Evolutionary conservation across 73 alveolate species (phyloP).

Genomic region (Tetrahymena elliotti): DNA sequence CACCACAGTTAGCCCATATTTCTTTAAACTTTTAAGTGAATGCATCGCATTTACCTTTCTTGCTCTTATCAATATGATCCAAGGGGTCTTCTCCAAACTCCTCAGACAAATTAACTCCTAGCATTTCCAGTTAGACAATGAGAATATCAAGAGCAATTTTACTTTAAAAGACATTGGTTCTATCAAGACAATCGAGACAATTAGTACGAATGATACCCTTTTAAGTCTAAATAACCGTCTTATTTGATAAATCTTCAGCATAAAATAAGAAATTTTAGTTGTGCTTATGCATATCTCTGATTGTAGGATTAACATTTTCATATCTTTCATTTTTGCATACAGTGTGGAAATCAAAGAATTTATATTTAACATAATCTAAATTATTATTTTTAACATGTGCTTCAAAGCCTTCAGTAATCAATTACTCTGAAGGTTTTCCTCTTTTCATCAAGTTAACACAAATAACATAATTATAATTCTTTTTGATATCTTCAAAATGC

Average conservation of each 20-base stretch:
- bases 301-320: slow-evolving; percentile 21
- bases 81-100: slow-evolving; percentile 18
- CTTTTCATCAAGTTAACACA: slow-evolving; percentile 15
- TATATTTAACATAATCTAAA: neutral
- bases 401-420: slow-evolving; percentile 14
- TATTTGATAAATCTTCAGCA: neutral
- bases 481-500: slow-evolving; percentile 22
- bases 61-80: neutral
- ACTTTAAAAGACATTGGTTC: slow-evolving; percentile 85
- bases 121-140: slow-evolving; percentile 33
- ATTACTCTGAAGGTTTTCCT: slow-evolving; percentile 19
- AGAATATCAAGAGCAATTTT: slow-evolving; percentile 51
- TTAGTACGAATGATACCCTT: slow-evolving; percentile 82
- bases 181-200: slow-evolving; percentile 87
- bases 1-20: slow-evolving; percentile 36
- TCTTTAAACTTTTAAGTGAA: slow-evolving; percentile 1
- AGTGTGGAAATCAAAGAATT: slow-evolving; percentile 15
- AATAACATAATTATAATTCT: neutral
- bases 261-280: slow-evolving; percentile 2
- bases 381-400: neutral
- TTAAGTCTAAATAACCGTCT: slow-evolving; percentile 9
- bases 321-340: slow-evolving; percentile 25
- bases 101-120: slow-evolving; percentile 12
- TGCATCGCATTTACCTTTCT: neutral
- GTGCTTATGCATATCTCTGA: neutral